Conservation (phyloP, 345 rosid genomes). For the Citrus glauca region DNA sequence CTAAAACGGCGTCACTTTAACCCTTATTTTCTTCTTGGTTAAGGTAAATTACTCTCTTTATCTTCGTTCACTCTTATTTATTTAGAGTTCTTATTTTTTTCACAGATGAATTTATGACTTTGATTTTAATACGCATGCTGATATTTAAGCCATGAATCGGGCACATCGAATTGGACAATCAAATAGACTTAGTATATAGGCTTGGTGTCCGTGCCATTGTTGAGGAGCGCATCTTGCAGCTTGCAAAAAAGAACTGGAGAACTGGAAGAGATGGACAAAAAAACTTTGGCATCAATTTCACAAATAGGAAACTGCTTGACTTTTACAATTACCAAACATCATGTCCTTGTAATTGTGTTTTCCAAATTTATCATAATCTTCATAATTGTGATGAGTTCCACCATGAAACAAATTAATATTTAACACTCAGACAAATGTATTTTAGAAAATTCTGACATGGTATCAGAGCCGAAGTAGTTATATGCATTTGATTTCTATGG, state of each 20-base stretch:
- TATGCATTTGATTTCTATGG: background rate
- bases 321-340: background rate
- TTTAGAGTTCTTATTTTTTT: slow-evolving; percentile 85
- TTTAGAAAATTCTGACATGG: background rate
- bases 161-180: slow-evolving; percentile 99
- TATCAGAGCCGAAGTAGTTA: background rate
- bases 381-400: background rate
- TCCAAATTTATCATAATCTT: background rate
- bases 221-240: slow-evolving; percentile 99
- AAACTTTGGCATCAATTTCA: background rate
- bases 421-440: too few relatives aligned
- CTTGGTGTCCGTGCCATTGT: slow-evolving; percentile 99
- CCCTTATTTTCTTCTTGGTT: too few relatives aligned
- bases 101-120: slow-evolving; percentile 99
- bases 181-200: slow-evolving; percentile 95
- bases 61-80: too few relatives aligned
- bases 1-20: too few relatives aligned
- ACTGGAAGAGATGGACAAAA: background rate
- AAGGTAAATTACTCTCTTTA: too few relatives aligned
- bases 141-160: slow-evolving; percentile 98
- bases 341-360: background rate
- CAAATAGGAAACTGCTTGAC: background rate
- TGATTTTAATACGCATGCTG: slow-evolving; percentile 99
- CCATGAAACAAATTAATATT: too few relatives aligned
- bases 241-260: slow-evolving; percentile 71